phyloP scores from a whole-genome alignment of 352 stramenopile genomes.

The Phytopythium aichiense region DNA sequence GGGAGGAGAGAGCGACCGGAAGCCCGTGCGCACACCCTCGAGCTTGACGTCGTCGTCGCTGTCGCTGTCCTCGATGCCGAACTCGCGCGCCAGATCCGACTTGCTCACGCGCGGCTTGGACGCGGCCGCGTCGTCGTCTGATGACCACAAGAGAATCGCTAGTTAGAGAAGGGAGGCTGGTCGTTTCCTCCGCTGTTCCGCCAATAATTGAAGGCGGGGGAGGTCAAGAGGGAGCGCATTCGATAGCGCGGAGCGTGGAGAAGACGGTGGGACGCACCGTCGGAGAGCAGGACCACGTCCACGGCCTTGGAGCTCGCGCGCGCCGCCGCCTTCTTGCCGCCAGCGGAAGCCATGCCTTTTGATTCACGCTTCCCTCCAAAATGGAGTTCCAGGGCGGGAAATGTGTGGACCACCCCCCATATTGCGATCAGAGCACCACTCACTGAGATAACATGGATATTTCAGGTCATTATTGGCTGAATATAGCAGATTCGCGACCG shows the following conservation, averaged over 20 bases:
- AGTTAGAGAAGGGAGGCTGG: neutral
- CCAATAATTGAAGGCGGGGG: neutral
- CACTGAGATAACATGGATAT: no score
- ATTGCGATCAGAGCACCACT: neutral
- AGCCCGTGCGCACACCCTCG: slow-evolving; percentile 5
- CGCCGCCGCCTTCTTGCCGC: neutral
- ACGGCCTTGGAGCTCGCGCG: neutral
- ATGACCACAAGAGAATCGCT: neutral
- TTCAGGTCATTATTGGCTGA: neutral
- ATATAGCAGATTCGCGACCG: no score
- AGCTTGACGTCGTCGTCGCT: slow-evolving; percentile 23
- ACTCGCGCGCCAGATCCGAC: slow-evolving; percentile 7
- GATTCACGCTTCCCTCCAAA: neutral
- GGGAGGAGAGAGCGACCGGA: neutral
- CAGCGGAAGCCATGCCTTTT: neutral
- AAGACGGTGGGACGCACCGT: neutral
- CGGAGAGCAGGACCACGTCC: slow-evolving; percentile 4
- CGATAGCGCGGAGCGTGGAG: neutral
- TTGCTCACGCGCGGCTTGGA: neutral
- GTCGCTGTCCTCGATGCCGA: slow-evolving; percentile 15
- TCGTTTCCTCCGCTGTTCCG: neutral
- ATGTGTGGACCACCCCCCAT: neutral
- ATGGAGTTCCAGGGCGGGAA: neutral
- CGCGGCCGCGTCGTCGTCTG: neutral
- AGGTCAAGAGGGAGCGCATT: neutral